Base-by-base conservation (phyloP, 2,329 filamentous ascomycete species). In the Scedosporium boydii region DNA sequence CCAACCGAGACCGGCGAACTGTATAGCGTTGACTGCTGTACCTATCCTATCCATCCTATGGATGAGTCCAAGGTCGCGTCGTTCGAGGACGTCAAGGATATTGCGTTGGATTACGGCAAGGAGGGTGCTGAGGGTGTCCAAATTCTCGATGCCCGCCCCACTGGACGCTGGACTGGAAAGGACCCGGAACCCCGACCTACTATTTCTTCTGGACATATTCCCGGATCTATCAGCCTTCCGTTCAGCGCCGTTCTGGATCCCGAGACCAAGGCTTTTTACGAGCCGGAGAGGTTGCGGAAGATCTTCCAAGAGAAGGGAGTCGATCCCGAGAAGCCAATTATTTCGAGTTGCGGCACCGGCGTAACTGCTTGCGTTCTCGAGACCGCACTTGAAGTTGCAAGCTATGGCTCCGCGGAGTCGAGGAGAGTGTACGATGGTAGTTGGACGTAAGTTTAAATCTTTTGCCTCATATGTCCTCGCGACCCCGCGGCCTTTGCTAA, bases 321-420 rank as follows among this genome's bases (percentile, higher is more conserved):
- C 7, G 87, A 96, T 71, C 85, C 89, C 0, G 80, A 81, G 29
- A 91, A 88, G 73, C 89, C 93, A 3, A 90, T 97, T 67, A 88
- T 98, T 68, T 89, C 86, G 59, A 93, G 85, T 69, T 99, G 95
- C 69, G 95, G 95, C 12, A 97, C 93, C 6, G 95, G 95, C 41
- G 93, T 99, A 60, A 98, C 93, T 10, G 95, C 95, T 6, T 91
- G 90, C 18, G 85, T 97, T 53, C 85, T 99, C 51, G 95, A 99
- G 71, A 88, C 92, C 44, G 95, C 92, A 1, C 77, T 99, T 61
- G 85, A 85, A 34, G 87, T 91, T 73, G 91, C 93, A 23, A 87
- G 87, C 1, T 93, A 86, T 70, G 90, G 89, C 1, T 78, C 84
- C 3, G 75, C 83, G 0, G 82, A 87, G 64, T 83, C 84, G 62